These are phyloP conservation scores for Wallacemonas sp. DNA, from an alignment of 208 protist species.

Conservation along the genomic window DNA sequence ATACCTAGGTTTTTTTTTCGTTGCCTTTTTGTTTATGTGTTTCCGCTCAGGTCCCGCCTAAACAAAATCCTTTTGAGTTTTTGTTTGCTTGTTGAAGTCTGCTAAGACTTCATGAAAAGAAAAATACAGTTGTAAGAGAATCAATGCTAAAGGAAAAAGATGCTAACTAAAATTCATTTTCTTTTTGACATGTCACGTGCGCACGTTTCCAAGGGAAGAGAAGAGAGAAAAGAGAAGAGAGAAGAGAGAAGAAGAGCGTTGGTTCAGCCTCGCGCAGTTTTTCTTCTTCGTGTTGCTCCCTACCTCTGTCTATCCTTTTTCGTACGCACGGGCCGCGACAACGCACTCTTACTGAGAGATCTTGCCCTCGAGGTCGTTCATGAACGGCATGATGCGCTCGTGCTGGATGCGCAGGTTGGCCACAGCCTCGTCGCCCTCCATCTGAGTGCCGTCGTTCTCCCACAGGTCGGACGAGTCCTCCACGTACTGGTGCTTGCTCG, in stretches of 20 bases:
- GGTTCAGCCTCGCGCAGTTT: too few relatives aligned
- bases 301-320: too few relatives aligned
- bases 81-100: conserved; percentile 8
- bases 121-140: conserved; percentile 16
- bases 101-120: neutral
- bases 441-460: conserved; percentile 76
- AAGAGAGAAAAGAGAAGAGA: neutral
- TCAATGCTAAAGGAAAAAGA: conserved; percentile 11
- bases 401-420: conserved; percentile 87
- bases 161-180: conserved; percentile 21
- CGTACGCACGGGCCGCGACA: neutral
- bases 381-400: conserved; percentile 91
- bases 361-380: conserved; percentile 84
- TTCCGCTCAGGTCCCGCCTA: neutral
- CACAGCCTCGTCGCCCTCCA: conserved; percentile 85
- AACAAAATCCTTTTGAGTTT: neutral
- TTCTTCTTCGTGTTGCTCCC: too few relatives aligned
- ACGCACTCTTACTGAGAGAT: conserved; percentile 39
- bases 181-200: conserved; percentile 10
- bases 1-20: too few relatives aligned
- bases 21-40: neutral
- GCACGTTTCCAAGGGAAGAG: neutral
- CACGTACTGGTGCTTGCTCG: conserved; percentile 74
- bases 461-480: conserved; percentile 82
- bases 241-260: too few relatives aligned